A percentile compares a stretch with the other conserved stretches of the same genome.
These are phyloP conservation scores for Zychaea mexicana DNA, from an alignment of 371 early-diverging fungal species.

Conservation along the genomic window DNA sequence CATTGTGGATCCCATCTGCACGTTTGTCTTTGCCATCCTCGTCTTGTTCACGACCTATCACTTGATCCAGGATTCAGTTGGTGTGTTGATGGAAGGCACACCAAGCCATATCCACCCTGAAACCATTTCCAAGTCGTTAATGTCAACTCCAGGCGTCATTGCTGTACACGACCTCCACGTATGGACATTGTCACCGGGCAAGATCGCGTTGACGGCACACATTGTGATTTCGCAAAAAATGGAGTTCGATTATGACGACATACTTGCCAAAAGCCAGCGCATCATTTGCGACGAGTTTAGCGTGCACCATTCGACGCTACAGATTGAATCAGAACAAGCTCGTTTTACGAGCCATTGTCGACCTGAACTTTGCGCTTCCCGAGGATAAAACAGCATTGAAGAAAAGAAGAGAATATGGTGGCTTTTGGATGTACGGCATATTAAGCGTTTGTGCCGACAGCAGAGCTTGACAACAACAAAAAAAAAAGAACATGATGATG, in stretches of 20 bases:
- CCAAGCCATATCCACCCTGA: constrained; percentile 69
- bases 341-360: constrained; percentile 21
- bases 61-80: constrained; percentile 61
- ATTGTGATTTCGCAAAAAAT: constrained; percentile 26
- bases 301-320: constrained; percentile 73
- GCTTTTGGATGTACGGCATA: too few relatives aligned
- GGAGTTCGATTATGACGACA: constrained; percentile 42
- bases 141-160: constrained; percentile 56
- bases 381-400: too few relatives aligned
- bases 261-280: constrained; percentile 61
- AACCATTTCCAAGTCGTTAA: constrained; percentile 55
- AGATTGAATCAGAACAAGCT: constrained; percentile 59
- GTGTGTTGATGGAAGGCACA: constrained; percentile 77
- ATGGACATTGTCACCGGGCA: constrained; percentile 78
- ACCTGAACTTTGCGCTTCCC: constrained; percentile 18
- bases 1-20: constrained; percentile 86
- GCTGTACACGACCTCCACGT: constrained; percentile 75
- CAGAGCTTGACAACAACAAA: too few relatives aligned
- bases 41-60: constrained; percentile 76
- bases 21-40: constrained; percentile 79
- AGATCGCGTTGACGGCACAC: constrained; percentile 53
- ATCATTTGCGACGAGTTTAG: constrained; percentile 65
- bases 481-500: too few relatives aligned
- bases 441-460: too few relatives aligned
- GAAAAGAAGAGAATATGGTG: too few relatives aligned